Evolutionary conservation across 768 basidiomycete genomes (phyloP).

Genomic region (Suillus plorans): DNA sequence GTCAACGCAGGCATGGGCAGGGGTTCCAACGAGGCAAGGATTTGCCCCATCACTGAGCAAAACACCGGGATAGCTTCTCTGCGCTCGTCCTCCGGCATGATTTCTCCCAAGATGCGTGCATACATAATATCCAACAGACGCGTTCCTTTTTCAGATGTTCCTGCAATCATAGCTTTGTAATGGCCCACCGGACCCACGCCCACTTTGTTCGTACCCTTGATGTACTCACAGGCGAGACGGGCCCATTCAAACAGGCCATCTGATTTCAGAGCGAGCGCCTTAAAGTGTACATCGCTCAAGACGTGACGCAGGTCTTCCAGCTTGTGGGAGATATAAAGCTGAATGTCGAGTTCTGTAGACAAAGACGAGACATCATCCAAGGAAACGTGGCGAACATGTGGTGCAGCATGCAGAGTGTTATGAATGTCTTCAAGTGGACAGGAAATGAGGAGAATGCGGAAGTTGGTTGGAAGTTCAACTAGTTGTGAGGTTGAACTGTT

Average conservation of each 20-base stretch:
- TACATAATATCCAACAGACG: slow-evolving; percentile 10
- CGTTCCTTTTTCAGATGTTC: background rate
- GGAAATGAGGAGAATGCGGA: slow-evolving; percentile 18
- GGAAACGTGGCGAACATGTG: background rate
- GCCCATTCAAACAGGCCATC: slow-evolving; percentile 13
- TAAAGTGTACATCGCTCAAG: background rate
- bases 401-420: slow-evolving; percentile 4
- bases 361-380: slow-evolving; percentile 2
- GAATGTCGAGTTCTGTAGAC: slow-evolving; percentile 7
- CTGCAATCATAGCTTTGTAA: background rate
- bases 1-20: background rate
- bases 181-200: background rate
- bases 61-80: background rate
- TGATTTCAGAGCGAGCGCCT: background rate
- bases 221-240: slow-evolving; percentile 12
- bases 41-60: slow-evolving; percentile 4
- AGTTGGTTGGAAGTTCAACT: slow-evolving; percentile 1
- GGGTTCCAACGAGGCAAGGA: slow-evolving; percentile 1
- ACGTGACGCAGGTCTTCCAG: too few relatives aligned
- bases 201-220: background rate
- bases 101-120: background rate
- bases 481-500: background rate
- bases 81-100: background rate
- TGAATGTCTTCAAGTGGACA: slow-evolving; percentile 9
- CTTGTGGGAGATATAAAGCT: slow-evolving; percentile 6